phyloP scores from a whole-genome alignment of 306 rosid genomes.

The Echinosophora koreensis region DNA sequence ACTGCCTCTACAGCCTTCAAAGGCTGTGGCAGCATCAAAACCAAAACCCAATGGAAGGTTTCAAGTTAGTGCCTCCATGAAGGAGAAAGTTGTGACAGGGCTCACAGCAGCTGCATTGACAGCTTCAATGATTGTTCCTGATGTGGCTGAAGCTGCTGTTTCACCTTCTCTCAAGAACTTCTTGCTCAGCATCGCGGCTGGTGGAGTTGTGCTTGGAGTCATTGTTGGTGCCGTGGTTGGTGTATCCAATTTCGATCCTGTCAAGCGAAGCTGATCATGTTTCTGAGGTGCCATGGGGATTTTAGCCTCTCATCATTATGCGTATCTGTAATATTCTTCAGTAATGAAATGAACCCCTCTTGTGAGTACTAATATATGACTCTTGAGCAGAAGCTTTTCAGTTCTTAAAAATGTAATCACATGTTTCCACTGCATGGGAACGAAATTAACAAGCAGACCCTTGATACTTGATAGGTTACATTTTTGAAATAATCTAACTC shows the following conservation, averaged over 20 bases:
- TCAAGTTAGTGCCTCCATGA: constrained; percentile 75
- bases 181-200: constrained; percentile 94
- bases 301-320: constrained; percentile 37
- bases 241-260: constrained; percentile 94
- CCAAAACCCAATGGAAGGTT: constrained; percentile 55
- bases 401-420: constrained; percentile 44
- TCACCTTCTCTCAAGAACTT: constrained; percentile 93
- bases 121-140: constrained; percentile 82
- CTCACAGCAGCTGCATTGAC: constrained; percentile 79
- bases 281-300: constrained; percentile 14
- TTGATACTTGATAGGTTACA: neutral
- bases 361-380: constrained; percentile 57
- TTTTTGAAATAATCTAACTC: constrained; percentile 15
- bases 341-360: constrained; percentile 46
- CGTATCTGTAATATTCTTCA: constrained; percentile 48
- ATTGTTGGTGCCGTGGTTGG: constrained; percentile 81
- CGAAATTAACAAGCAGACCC: constrained; percentile 33
- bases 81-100: constrained; percentile 88
- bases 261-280: constrained; percentile 73
- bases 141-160: constrained; percentile 91
- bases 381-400: constrained; percentile 46
- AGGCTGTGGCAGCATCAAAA: constrained; percentile 50
- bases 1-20: constrained; percentile 55
- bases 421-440: constrained; percentile 27
- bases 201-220: constrained; percentile 71